Evolutionary conservation across 108 stramenopile genomes (phyloP), one percentile per base, ranked within the genome.

Genomic region (Aurantiochytrium sp.): DNA sequence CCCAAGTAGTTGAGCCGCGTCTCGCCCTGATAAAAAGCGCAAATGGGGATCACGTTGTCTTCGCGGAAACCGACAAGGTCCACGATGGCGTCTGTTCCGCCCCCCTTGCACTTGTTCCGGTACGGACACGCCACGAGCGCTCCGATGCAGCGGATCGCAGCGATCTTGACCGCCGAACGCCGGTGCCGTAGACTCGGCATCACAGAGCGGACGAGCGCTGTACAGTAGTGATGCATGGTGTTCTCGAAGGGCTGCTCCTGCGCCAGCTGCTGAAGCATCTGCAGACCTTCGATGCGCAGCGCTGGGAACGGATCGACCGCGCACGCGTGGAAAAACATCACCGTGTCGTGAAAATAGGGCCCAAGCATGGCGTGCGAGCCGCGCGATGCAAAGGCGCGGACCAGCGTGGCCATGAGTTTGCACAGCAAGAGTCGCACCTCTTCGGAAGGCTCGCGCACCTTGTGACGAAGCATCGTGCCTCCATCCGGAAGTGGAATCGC

Each of bases 21-120:
- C 41, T 91, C 93, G 8, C 55, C 42, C 15, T 91, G 89, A 52
- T 93, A 94, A 52, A 94, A 94, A 3, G 91, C 91, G 17, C 89
- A 81, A 3, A 94, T 73, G 19, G 92, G 93, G 3, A 94, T 52
- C 15, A 94, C 92, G 48, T 94, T 94, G 53, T 93, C 93, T 48
- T 92, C 93, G 19, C 93, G 90, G 68, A 92, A 93, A 8, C 93
- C 93, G 22, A 92, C 91, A 4, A 94, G 91, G 22, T 93, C 93
- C 24, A 52, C 69, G 55, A 94, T 94, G 39, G 91, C 92, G 0
- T 90, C 89, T 32, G 93, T 92, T 2, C 92, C 93, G 15, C 93
- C 92, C 1, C 92, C 92, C 39, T 93, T 92, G 37, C 93, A 31
- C 53, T 93, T 92, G 10, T 55, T 90, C 27, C 90, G 89, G 36